Conservation (phyloP, 177 flowering plant species). For the Telopea speciosissima region DNA sequence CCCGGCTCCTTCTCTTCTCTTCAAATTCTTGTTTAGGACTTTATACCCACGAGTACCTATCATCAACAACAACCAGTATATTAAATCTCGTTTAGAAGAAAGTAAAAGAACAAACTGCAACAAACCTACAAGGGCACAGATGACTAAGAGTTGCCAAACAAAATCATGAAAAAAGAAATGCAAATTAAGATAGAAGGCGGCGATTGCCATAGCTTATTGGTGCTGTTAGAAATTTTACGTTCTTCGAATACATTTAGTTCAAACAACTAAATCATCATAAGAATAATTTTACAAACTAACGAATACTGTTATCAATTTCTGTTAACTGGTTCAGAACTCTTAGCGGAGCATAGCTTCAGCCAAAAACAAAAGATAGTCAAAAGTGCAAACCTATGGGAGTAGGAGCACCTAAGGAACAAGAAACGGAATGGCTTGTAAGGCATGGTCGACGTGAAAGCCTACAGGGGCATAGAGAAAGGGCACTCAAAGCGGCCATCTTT, state of each 20-base stretch:
- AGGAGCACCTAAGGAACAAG: constrained; percentile 33
- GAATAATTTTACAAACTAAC: not conserved
- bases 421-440: constrained; percentile 22
- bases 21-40: constrained; percentile 39
- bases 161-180: not conserved
- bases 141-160: not conserved
- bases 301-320: no score
- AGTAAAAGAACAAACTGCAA: not conserved
- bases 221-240: not conserved
- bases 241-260: not conserved
- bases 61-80: not conserved
- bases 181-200: not conserved
- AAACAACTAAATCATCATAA: not conserved
- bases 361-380: not conserved
- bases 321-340: not conserved
- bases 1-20: constrained; percentile 66
- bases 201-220: not conserved
- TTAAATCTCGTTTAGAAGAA: not conserved
- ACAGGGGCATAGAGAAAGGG: constrained; percentile 44
- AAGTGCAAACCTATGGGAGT: constrained; percentile 7
- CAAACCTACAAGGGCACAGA: not conserved
- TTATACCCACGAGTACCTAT: constrained; percentile 47
- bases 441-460: constrained; percentile 24
- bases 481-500: constrained; percentile 43
- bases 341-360: not conserved